Percentiles rank a stretch among this genome's conserved stretches.
These are phyloP conservation scores for Vitis hybrid DNA, from an alignment of 177 flowering plant genomes.

Conservation along the genomic window DNA sequence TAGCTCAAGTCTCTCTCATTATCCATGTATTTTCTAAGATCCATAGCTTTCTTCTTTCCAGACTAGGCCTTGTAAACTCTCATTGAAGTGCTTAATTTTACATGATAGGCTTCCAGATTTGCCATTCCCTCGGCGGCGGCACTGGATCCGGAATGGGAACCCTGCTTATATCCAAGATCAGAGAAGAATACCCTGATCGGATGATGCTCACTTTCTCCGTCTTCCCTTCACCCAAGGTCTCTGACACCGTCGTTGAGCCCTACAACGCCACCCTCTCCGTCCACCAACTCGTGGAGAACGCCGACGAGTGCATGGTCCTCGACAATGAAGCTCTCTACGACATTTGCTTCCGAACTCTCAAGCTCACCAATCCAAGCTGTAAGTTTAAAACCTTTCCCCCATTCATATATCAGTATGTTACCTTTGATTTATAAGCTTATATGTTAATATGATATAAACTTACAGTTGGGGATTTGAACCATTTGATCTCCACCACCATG, in stretches of 20 bases:
- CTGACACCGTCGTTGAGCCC: slow-evolving; percentile 59
- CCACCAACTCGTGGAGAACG: slow-evolving; percentile 74
- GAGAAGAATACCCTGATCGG: slow-evolving; percentile 61
- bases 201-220: slow-evolving; percentile 61
- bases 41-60: too few relatives aligned
- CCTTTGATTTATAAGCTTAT: background rate
- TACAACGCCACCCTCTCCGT: slow-evolving; percentile 66
- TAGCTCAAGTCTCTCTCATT: too few relatives aligned
- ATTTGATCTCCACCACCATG: slow-evolving; percentile 63
- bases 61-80: background rate
- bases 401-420: background rate
- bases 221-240: slow-evolving; percentile 63
- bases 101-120: slow-evolving; percentile 39
- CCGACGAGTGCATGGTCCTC: slow-evolving; percentile 73
- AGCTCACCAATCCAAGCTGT: slow-evolving; percentile 61
- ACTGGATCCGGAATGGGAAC: slow-evolving; percentile 81
- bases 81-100: background rate
- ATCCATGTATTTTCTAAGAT: too few relatives aligned
- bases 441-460: background rate
- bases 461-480: slow-evolving; percentile 54
- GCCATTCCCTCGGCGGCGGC: slow-evolving; percentile 71
- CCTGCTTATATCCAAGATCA: slow-evolving; percentile 56
- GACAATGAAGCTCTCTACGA: slow-evolving; percentile 73
- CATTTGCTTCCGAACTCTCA: slow-evolving; percentile 56
- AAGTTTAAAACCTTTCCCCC: slow-evolving; percentile 12